Evolutionary conservation across 2,329 filamentous ascomycete genomes (phyloP), one percentile per base, ranked within the genome.

Genomic region (Cladophialophora carrionii): DNA sequence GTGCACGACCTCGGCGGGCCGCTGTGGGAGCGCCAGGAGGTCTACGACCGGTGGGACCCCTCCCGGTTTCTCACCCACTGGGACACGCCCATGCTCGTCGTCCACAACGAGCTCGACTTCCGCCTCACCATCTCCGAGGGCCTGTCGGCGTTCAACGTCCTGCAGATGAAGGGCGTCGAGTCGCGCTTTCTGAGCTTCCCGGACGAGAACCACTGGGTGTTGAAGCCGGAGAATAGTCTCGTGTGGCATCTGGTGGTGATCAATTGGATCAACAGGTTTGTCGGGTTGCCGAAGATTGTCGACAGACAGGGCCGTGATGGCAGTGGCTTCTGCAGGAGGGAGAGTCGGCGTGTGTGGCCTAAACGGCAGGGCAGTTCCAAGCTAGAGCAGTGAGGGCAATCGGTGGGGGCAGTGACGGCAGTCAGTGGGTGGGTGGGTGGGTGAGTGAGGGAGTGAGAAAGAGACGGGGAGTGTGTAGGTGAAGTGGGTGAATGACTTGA

Each of bases 31-130:
- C 75, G 79, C 1, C 79, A 76, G 4, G 78, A 82, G 55, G 77
- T 77, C 8, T 88, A 85, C 84, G 77, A 78, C 29, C 75, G 81
- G 56, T 88, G 85, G 83, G 85, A 88, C 72, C 86, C 86, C 0
- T 81, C 80, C 20, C 77, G 77, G 3, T 82, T 83, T 71, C 81
- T 83, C 0, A 77, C 83, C 41, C 83, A 94, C 71, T 97, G 93
- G 93, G 81, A 85, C 0, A 97, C 93, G 0, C 95, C 95, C 0
- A 89, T 95, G 77, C 82, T 99, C 67, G 88, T 96, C 66, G 92
- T 98, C 61, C 94, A 98, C 77, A 94, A 88, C 73, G 91, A 95
- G 72, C 83, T 95, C 34, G 94, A 98, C 76, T 98, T 96, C 75
- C 86, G 94, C 20, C 80, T 97, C 29, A 90, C 92, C 0, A 88